phyloP scores from a whole-genome alignment of 495 filamentous ascomycete genomes.

The Aspergillus heteromorphus region DNA sequence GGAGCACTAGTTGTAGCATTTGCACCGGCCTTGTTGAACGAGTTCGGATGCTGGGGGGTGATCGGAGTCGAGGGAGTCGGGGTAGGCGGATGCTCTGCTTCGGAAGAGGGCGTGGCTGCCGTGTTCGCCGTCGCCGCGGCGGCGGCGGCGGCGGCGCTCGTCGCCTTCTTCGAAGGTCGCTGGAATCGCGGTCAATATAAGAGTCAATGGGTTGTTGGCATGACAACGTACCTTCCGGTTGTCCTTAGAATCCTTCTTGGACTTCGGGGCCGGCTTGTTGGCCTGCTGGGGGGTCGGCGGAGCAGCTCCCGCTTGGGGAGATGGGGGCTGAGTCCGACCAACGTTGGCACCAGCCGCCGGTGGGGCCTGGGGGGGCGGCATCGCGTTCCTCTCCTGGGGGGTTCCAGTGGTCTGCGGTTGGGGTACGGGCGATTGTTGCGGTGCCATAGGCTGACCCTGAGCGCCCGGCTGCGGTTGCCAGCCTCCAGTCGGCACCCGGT shows the following conservation, averaged over 20 bases:
- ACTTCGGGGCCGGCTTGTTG: conserved; percentile 73
- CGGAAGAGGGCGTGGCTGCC: conserved; percentile 67
- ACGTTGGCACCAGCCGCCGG: conserved; percentile 54
- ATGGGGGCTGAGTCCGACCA: conserved; percentile 64
- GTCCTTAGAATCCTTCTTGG: conserved; percentile 70
- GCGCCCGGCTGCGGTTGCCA: conserved; percentile 55
- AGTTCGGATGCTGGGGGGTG: conserved; percentile 67
- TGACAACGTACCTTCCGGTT: conserved; percentile 65
- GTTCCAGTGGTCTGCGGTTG: conserved; percentile 65
- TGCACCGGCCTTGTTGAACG: conserved; percentile 54
- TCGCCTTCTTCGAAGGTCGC: conserved; percentile 59
- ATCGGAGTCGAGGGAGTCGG: conserved; percentile 81
- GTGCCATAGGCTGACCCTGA: conserved; percentile 61
- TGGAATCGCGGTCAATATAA: conserved; percentile 18
- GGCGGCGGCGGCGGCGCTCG: conserved; percentile 31
- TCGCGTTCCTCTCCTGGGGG: conserved; percentile 66
- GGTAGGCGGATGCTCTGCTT: conserved; percentile 66
- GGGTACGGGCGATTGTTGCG: conserved; percentile 45
- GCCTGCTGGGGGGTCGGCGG: conserved; percentile 81
- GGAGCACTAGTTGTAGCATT: conserved; percentile 43
- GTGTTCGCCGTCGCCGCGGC: conserved; percentile 52
- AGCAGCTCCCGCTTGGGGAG: conserved; percentile 72
- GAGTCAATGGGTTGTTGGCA: conserved; percentile 11
- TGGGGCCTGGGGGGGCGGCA: conserved; percentile 88
- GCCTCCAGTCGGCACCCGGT: conserved; percentile 45